phyloP scores from a whole-genome alignment of 1,284 basidiomycete genomes.

The Cryptococcus sp. region DNA sequence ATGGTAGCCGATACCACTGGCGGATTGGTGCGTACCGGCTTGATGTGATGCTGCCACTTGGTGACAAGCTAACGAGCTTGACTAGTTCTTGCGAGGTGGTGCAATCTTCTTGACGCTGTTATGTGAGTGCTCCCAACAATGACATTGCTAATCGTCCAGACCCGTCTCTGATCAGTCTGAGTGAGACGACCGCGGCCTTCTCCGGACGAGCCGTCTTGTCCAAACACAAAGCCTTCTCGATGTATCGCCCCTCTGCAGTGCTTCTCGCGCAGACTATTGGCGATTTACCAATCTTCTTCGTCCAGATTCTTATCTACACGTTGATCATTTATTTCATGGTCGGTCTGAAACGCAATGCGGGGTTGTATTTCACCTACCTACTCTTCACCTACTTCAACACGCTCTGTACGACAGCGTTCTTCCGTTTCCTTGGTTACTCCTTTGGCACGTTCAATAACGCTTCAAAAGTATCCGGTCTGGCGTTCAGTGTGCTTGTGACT shows the following conservation, averaged over 20 bases:
- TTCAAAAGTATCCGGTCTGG: constrained; percentile 43
- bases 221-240: constrained; percentile 55
- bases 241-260: constrained; percentile 52
- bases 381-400: constrained; percentile 36
- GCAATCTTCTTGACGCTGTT: constrained; percentile 55
- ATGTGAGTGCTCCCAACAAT: constrained; percentile 31
- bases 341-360: constrained; percentile 30
- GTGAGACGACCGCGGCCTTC: constrained; percentile 73
- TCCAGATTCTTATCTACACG: constrained; percentile 51
- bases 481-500: constrained; percentile 41
- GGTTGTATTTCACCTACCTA: constrained; percentile 49
- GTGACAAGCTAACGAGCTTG: background rate
- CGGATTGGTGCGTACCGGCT: constrained; percentile 54
- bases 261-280: constrained; percentile 69
- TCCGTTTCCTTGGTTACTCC: constrained; percentile 44
- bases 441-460: constrained; percentile 48
- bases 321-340: constrained; percentile 51
- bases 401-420: constrained; percentile 37
- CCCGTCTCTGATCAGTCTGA: constrained; percentile 57
- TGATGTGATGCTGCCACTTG: no score
- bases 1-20: constrained; percentile 63
- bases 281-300: constrained; percentile 53
- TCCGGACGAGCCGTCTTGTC: constrained; percentile 70
- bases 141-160: background rate
- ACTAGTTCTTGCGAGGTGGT: constrained; percentile 74